Percentiles rank a stretch among this genome's conserved stretches.
These are phyloP conservation scores for Nothophaeocryptopus gaeumannii DNA, from an alignment of 2,329 filamentous ascomycete species.

Conservation along the genomic window DNA sequence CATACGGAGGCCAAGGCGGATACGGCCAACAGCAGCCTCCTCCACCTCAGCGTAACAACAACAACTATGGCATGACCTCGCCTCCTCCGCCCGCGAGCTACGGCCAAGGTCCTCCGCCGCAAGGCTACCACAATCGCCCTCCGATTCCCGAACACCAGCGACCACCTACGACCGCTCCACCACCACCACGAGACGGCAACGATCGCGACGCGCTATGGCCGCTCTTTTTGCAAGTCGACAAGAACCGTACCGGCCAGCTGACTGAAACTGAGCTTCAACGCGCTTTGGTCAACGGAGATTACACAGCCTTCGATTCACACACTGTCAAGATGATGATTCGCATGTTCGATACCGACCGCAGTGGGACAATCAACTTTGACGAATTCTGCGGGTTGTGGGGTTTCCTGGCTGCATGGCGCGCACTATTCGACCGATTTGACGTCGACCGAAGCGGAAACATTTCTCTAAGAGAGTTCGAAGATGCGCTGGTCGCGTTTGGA, in stretches of 20 bases:
- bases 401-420: conserved; percentile 90
- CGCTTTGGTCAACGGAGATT: conserved; percentile 94
- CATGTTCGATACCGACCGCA: conserved; percentile 95
- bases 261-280: conserved; percentile 82
- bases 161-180: conserved; percentile 49
- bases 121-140: conserved; percentile 63
- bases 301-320: conserved; percentile 86
- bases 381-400: conserved; percentile 97
- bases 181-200: conserved; percentile 54
- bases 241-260: conserved; percentile 75
- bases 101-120: conserved; percentile 54
- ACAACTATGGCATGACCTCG: conserved; percentile 23
- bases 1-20: conserved; percentile 14
- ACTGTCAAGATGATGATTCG: conserved; percentile 99
- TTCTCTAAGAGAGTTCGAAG: conserved; percentile 78
- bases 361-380: conserved; percentile 85
- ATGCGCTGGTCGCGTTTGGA: conserved; percentile 85
- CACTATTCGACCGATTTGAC: conserved; percentile 93
- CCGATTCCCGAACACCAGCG: conserved; percentile 47
- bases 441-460: conserved; percentile 75
- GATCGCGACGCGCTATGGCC: conserved; percentile 73
- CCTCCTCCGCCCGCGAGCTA: conserved; percentile 50
- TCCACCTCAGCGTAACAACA: conserved; percentile 20
- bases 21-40: conserved; percentile 13
- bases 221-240: conserved; percentile 88